Conservation (phyloP, 495 filamentous ascomycete species). For the Usnea hakonensis region DNA sequence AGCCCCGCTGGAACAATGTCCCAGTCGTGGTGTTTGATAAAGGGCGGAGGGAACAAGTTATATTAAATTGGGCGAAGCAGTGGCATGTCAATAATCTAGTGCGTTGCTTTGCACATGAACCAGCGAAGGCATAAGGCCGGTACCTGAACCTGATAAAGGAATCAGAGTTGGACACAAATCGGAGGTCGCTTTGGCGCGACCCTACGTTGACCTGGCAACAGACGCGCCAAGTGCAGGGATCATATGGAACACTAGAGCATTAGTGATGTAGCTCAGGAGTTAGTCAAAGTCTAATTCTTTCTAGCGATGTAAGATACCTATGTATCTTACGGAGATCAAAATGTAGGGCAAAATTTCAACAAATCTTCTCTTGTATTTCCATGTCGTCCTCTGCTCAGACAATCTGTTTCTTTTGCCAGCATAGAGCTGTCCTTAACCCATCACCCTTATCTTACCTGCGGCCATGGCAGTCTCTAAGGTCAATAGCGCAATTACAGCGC, state of each 20-base stretch:
- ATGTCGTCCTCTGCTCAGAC: conserved; percentile 12
- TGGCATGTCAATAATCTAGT: not conserved
- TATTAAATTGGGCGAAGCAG: too few species aligned
- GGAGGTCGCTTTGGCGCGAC: not conserved
- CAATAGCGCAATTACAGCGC: conserved; percentile 35
- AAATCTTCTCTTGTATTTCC: not conserved
- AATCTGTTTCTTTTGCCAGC: conserved; percentile 35
- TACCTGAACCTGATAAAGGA: not conserved
- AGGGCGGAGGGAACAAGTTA: not conserved
- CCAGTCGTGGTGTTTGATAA: not conserved
- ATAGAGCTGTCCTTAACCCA: conserved; percentile 23
- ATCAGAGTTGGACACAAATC: conserved; percentile 6
- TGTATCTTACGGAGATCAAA: too few species aligned
- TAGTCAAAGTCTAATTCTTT: too few species aligned
- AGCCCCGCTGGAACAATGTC: not conserved
- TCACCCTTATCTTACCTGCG: conserved; percentile 13
- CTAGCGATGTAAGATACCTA: too few species aligned
- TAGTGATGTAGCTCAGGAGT: too few species aligned
- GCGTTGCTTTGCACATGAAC: not conserved
- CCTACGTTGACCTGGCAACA: conserved; percentile 12
- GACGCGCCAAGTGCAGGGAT: conserved; percentile 5
- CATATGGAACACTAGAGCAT: not conserved
- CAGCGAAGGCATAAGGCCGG: not conserved
- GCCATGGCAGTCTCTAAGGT: conserved; percentile 34
- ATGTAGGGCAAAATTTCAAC: too few species aligned